Evolutionary conservation across 1,284 basidiomycete species (phyloP).

Genomic region (Moesziomyces parantarcticus): DNA sequence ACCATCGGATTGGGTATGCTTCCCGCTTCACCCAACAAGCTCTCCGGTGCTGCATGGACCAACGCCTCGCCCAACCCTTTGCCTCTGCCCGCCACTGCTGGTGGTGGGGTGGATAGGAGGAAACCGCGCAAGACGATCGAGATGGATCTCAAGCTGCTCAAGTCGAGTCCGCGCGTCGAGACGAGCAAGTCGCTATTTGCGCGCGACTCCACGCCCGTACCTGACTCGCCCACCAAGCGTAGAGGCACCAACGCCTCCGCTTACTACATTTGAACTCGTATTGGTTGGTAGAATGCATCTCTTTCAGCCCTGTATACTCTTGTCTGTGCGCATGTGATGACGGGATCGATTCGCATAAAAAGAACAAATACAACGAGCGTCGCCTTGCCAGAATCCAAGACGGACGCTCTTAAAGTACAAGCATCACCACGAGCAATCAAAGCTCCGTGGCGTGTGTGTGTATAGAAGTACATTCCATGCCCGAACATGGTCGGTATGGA

Average conservation of each 20-base stretch:
- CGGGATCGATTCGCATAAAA: no score
- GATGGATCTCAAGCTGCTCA: slow-evolving; percentile 50
- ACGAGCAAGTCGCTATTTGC: slow-evolving; percentile 20
- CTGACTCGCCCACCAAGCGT: slow-evolving; percentile 14
- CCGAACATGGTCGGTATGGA: no score
- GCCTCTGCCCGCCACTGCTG: slow-evolving; percentile 14
- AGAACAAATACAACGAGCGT: no score
- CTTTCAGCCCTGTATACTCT: background rate
- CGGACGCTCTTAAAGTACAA: no score
- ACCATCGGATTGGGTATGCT: slow-evolving; percentile 16
- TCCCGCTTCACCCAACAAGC: slow-evolving; percentile 34
- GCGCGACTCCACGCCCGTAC: background rate
- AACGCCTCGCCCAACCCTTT: slow-evolving; percentile 37
- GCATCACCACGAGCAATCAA: no score
- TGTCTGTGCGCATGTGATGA: no score
- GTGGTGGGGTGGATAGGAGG: background rate
- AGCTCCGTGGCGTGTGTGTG: no score
- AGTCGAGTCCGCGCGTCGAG: slow-evolving; percentile 42
- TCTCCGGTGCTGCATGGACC: background rate
- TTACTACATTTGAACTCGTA: slow-evolving; percentile 40
- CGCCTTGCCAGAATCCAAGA: no score
- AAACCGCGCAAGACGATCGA: slow-evolving; percentile 57
- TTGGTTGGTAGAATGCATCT: background rate
- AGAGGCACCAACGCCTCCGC: slow-evolving; percentile 41
- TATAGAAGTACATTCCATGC: no score